A percentile compares a stretch with the other conserved stretches of the same genome.
These are phyloP conservation scores for Gloeostereum incarnatum DNA, from an alignment of 768 basidiomycete genomes.

Conservation along the genomic window DNA sequence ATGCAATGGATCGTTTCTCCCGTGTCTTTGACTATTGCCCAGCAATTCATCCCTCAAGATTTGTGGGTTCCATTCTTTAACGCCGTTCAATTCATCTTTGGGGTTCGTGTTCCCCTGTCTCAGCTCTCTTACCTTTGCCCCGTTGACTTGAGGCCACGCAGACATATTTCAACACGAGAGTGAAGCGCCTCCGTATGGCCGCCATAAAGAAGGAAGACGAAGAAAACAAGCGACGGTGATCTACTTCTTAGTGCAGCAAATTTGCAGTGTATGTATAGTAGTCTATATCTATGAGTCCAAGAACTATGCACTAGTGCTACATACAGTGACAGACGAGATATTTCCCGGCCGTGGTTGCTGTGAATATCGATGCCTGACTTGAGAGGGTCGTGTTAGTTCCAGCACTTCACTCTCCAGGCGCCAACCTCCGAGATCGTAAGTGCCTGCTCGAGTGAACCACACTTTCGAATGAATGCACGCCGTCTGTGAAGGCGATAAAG, in stretches of 20 bases:
- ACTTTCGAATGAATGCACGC: constrained; percentile 38
- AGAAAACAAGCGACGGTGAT: constrained; percentile 21
- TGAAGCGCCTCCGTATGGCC: constrained; percentile 53
- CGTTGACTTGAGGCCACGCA: too few species aligned
- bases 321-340: constrained; percentile 21
- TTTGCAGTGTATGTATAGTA: constrained; percentile 3
- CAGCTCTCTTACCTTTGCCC: too few species aligned
- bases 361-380: constrained; percentile 22
- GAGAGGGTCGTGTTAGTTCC: constrained; percentile 14
- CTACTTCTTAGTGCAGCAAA: constrained; percentile 7
- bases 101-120: constrained; percentile 56
- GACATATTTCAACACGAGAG: constrained; percentile 69
- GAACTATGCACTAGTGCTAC: constrained; percentile 15
- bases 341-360: constrained; percentile 21
- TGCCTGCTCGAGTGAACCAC: constrained; percentile 55
- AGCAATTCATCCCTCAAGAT: constrained; percentile 71
- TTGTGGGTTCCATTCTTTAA: constrained; percentile 90
- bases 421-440: constrained; percentile 63
- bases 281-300: not conserved
- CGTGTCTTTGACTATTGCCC: constrained; percentile 63
- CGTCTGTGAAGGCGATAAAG: constrained; percentile 39
- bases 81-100: constrained; percentile 62
- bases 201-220: constrained; percentile 43
- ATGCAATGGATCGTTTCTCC: constrained; percentile 78
- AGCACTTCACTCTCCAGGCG: constrained; percentile 56